phyloP scores from a whole-genome alignment of 2,329 filamentous ascomycete species.

The Nothophoma quercina region DNA sequence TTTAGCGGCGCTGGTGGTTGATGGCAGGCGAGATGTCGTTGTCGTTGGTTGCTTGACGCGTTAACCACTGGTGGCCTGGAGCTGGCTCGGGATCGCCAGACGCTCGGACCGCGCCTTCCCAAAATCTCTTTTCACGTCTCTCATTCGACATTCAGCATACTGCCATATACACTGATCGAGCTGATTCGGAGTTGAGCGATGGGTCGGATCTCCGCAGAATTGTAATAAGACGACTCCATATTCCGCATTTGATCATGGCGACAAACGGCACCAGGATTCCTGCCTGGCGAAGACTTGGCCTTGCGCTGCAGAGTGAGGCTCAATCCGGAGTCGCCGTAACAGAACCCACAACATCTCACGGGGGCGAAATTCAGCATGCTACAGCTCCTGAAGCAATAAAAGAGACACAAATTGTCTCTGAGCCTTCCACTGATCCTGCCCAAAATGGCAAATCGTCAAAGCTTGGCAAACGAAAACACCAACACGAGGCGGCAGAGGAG shows the following conservation, averaged over 20 bases:
- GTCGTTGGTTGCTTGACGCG: constrained; percentile 41
- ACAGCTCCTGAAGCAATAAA: constrained; percentile 13
- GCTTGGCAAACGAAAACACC: constrained; percentile 50
- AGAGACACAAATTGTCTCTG: constrained; percentile 14
- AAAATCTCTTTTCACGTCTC: constrained; percentile 46
- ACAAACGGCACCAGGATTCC: constrained; percentile 47
- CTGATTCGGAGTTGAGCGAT: constrained; percentile 50
- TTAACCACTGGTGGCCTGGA: constrained; percentile 42
- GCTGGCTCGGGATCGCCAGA: constrained; percentile 32
- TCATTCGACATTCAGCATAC: constrained; percentile 44
- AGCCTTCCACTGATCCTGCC: constrained; percentile 25
- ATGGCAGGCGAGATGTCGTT: constrained; percentile 31
- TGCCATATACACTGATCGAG: constrained; percentile 35
- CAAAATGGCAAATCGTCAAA: constrained; percentile 36
- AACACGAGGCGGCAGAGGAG: constrained; percentile 37
- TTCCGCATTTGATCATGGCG: constrained; percentile 43
- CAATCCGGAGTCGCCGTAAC: constrained; percentile 41
- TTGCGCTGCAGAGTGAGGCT: constrained; percentile 65
- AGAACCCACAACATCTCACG: constrained; percentile 25
- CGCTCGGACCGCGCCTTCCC: constrained; percentile 26
- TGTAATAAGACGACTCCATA: constrained; percentile 31
- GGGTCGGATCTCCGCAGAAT: constrained; percentile 27
- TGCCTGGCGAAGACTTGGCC: constrained; percentile 67
- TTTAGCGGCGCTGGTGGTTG: constrained; percentile 31
- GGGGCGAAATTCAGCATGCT: constrained; percentile 15